These are phyloP conservation scores for Aspergillus sp. DNA, from an alignment of 2,329 filamentous ascomycete genomes.

Conservation along the genomic window DNA sequence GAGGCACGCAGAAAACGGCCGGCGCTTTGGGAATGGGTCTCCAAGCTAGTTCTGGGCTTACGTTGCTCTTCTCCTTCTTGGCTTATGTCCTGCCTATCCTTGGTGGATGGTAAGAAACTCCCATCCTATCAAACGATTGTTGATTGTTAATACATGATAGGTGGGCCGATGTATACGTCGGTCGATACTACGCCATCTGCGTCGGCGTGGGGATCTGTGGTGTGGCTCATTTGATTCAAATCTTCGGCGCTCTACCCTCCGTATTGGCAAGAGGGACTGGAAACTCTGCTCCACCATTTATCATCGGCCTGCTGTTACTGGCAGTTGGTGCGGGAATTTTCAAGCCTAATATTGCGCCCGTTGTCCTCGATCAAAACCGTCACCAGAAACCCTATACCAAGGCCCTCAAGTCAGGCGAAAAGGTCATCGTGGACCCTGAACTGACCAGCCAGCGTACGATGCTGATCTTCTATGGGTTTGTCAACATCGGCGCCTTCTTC, in stretches of 20 bases:
- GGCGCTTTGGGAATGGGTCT: constrained; percentile 62
- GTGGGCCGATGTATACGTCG: constrained; percentile 27
- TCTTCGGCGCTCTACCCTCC: constrained; percentile 40
- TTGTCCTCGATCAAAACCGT: constrained; percentile 47
- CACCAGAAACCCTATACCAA: constrained; percentile 39
- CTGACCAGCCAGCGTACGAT: constrained; percentile 40
- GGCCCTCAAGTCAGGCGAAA: constrained; percentile 45
- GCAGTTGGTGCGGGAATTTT: constrained; percentile 41
- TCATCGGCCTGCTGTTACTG: constrained; percentile 40
- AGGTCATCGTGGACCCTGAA: constrained; percentile 50
- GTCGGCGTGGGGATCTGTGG: constrained; percentile 41
- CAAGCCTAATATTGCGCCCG: constrained; percentile 45
- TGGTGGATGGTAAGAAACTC: constrained; percentile 20
- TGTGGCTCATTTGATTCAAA: constrained; percentile 33
- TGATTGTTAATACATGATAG: neutral
- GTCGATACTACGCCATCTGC: constrained; percentile 35
- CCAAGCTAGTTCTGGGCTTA: constrained; percentile 53
- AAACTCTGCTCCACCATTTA: constrained; percentile 37
- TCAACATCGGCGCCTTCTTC: constrained; percentile 36
- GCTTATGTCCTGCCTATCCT: constrained; percentile 59
- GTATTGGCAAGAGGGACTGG: constrained; percentile 36
- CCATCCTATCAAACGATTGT: neutral
- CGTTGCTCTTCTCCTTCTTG: constrained; percentile 51
- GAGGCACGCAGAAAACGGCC: constrained; percentile 45
- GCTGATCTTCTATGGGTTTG: constrained; percentile 36